Conservation (phyloP, 2,329 filamentous ascomycete species). For the Rhinocladiella similis region DNA sequence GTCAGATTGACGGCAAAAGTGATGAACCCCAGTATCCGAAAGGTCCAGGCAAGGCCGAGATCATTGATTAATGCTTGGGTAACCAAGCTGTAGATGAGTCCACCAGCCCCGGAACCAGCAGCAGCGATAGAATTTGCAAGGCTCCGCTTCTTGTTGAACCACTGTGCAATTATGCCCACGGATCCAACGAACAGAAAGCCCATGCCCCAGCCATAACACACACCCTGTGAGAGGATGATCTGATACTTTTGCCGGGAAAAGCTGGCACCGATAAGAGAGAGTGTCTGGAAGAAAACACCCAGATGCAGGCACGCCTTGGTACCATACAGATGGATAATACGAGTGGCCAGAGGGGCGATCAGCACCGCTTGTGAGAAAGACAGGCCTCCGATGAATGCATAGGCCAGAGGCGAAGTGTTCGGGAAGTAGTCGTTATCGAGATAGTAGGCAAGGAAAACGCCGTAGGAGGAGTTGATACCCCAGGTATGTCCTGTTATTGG, state of each 20-base stretch:
- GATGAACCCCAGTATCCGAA: slow-evolving; percentile 60
- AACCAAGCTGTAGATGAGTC: slow-evolving; percentile 59
- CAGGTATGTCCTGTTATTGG: slow-evolving; percentile 59
- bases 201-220: slow-evolving; percentile 64
- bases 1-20: slow-evolving; percentile 54
- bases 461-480: slow-evolving; percentile 65
- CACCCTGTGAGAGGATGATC: slow-evolving; percentile 59
- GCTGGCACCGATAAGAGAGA: slow-evolving; percentile 56
- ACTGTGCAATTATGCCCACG: slow-evolving; percentile 59
- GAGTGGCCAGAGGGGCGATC: slow-evolving; percentile 57
- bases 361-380: slow-evolving; percentile 60
- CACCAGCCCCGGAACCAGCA: slow-evolving; percentile 60
- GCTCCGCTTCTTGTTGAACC: slow-evolving; percentile 59
- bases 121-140: slow-evolving; percentile 62
- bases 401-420: slow-evolving; percentile 54
- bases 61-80: slow-evolving; percentile 58
- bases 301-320: slow-evolving; percentile 56
- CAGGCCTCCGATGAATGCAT: slow-evolving; percentile 62
- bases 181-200: slow-evolving; percentile 61
- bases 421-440: slow-evolving; percentile 57
- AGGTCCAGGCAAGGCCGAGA: slow-evolving; percentile 60
- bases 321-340: slow-evolving; percentile 53
- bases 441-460: slow-evolving; percentile 62
- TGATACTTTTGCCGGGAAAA: slow-evolving; percentile 61
- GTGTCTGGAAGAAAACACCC: slow-evolving; percentile 51